These are phyloP conservation scores for Ilex paraguariensis DNA, from an alignment of 305 asterid genomes.

Conservation along the genomic window DNA sequence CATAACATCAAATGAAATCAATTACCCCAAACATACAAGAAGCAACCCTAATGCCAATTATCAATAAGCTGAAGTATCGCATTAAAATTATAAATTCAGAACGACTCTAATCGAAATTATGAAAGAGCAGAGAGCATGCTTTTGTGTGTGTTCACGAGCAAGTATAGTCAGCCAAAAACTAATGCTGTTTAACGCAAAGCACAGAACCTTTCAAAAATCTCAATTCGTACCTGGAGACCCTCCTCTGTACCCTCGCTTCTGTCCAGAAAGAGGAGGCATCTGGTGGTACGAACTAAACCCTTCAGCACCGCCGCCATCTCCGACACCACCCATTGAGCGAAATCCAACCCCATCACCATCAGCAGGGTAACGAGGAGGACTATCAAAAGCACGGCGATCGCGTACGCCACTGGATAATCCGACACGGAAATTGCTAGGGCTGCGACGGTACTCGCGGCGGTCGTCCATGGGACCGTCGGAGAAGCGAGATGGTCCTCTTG, in stretches of 20 bases:
- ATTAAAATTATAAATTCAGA: too few relatives aligned
- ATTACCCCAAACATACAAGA: too few relatives aligned
- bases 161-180: constrained; percentile 1
- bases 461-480: constrained; percentile 35
- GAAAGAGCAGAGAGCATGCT: too few relatives aligned
- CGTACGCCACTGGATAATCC: constrained; percentile 30
- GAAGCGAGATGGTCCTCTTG: constrained; percentile 31
- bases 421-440: constrained; percentile 31
- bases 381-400: constrained; percentile 46
- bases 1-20: too few relatives aligned
- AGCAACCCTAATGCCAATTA: too few relatives aligned
- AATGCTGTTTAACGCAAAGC: background rate
- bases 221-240: constrained; percentile 57
- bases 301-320: constrained; percentile 31
- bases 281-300: constrained; percentile 37
- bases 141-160: background rate
- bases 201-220: background rate
- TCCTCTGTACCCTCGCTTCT: constrained; percentile 62
- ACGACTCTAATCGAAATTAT: too few relatives aligned
- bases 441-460: constrained; percentile 20
- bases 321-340: constrained; percentile 25
- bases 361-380: constrained; percentile 53
- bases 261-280: constrained; percentile 55
- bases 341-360: constrained; percentile 35
- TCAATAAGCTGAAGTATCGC: too few relatives aligned